Evolutionary conservation across 2,329 filamentous ascomycete species (phyloP), one percentile per base, ranked within the genome.

Genomic region (Pyrenophora graminea): DNA sequence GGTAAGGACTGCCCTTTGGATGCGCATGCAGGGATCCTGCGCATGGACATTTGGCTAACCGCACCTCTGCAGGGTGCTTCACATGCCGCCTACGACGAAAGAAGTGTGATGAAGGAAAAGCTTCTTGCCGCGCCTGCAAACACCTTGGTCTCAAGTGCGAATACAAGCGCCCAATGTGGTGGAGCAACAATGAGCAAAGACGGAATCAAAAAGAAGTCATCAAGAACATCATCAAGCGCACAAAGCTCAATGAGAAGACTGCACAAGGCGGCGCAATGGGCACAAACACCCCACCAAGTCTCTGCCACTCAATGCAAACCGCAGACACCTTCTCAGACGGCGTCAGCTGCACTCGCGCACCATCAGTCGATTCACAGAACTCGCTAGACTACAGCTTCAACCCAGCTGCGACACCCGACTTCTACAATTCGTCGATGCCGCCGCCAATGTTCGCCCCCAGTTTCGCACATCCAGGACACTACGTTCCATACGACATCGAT

Each of bases 91-190:
- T 88, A 56, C 82, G 85, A 68, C 74, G 85, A 59, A 88, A 88
- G 78, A 88, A 88, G 77, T 88, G 85, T 67, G 85, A 88, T 61
- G 85, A 88, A 69, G 80, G 79, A 55, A 86, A 85, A 66, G 80
- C 83, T n/a, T 73, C 79, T 42, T 88, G 85, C 71, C 80, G 79
- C 63, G 84, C 85, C 52, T 88, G 85, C 76, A 80, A 77, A 58
- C 83, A 86, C 69, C 86, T 99, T 49, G 89, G 89, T 46, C 82
- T 99, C 50, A 82, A 83, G 67, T 99, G 94, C 79, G 91, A 97
- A 80, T 99, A 97, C 80, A 96, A 96, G 82, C 82, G 92, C 70
- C 94, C 94, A 32, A 85, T 90, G 77, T 99, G 94, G 94, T 99
- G 94, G 94, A 89, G 88, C 77, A 97, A 94, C 80, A 89, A 89